These are phyloP conservation scores for Crithidia fasciculata DNA, from an alignment of 208 protist genomes.

Conservation along the genomic window DNA sequence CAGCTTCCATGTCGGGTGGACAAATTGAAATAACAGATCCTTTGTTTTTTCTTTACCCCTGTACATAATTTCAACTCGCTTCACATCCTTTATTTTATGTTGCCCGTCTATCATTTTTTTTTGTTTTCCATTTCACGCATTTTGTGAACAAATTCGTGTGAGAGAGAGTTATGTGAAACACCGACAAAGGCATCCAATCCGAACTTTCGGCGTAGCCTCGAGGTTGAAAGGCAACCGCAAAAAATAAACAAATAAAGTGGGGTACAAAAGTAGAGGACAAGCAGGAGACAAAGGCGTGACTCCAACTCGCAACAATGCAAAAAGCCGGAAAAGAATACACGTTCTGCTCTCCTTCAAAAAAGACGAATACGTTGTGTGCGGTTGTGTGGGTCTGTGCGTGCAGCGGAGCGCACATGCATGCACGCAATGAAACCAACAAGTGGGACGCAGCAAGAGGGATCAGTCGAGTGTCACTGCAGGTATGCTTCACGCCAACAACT, in stretches of 20 bases:
- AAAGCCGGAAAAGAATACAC: background rate
- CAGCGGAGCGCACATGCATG: background rate
- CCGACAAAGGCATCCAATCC: background rate
- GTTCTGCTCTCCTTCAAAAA: background rate
- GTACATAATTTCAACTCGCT: no score
- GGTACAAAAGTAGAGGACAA: background rate
- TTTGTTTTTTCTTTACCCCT: no score
- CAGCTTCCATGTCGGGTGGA: no score
- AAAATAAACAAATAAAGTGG: slow-evolving; percentile 6
- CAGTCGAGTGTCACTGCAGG: background rate
- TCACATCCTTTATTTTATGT: no score
- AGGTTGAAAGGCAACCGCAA: background rate
- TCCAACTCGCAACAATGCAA: background rate
- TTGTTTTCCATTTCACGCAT: background rate
- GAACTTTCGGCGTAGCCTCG: background rate
- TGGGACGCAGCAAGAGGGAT: background rate
- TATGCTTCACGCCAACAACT: background rate
- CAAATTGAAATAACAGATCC: no score
- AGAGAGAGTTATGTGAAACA: background rate
- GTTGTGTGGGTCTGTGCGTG: background rate
- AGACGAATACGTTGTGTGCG: background rate
- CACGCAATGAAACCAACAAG: background rate
- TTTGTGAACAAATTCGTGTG: background rate
- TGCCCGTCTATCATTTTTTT: background rate
- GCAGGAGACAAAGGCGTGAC: background rate